Conservation (phyloP, 1,284 basidiomycete genomes). For the Papiliotrema nemorosa region DNA sequence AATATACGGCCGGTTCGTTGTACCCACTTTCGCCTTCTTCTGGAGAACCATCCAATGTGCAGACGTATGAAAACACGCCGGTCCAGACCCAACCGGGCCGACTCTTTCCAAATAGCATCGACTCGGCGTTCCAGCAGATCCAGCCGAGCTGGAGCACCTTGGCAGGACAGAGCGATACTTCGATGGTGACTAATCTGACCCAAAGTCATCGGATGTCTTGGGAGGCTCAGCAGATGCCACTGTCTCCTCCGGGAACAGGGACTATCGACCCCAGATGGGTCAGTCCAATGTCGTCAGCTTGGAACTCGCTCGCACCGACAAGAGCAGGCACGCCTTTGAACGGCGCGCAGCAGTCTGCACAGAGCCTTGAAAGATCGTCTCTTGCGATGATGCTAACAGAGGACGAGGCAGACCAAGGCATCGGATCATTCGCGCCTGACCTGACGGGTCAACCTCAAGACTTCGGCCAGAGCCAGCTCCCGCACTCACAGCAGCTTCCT, state of each 20-base stretch:
- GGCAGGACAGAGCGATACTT: no score
- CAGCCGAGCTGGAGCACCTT: neutral
- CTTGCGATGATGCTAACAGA: no score
- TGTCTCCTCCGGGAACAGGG: neutral
- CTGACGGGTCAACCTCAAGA: neutral
- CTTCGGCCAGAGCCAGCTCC: neutral
- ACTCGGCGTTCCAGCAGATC: neutral
- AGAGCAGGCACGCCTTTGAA: neutral
- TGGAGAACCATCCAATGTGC: no score
- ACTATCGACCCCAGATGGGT: conserved; percentile 9
- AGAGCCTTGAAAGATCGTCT: no score
- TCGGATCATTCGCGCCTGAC: neutral
- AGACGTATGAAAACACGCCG: neutral
- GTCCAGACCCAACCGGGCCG: no score
- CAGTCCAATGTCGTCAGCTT: conserved; percentile 1
- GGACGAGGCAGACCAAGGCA: no score
- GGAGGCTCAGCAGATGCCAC: neutral
- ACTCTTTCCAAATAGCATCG: neutral
- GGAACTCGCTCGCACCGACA: neutral
- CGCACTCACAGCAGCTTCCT: neutral
- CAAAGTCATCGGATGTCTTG: neutral
- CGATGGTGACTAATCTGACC: no score
- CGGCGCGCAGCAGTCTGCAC: neutral
- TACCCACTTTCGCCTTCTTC: neutral
- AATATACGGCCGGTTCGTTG: neutral